phyloP scores from a whole-genome alignment of 2,329 filamentous ascomycete genomes.

The Ophiobolus disseminans region DNA sequence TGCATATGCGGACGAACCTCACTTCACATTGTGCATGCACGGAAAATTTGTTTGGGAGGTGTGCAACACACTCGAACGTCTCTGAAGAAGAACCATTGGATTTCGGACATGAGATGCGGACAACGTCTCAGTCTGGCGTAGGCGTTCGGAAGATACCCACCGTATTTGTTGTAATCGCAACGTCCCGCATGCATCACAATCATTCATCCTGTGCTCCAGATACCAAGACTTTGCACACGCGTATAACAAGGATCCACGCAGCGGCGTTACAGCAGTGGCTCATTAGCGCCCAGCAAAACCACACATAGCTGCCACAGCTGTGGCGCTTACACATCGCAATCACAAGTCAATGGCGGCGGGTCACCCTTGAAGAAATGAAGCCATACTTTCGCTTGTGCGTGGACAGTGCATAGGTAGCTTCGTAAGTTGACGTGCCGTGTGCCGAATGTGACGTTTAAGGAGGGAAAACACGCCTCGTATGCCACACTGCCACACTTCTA shows the following conservation, averaged over 20 bases:
- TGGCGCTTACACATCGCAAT: conserved; percentile 12
- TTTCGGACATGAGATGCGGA: too few species aligned
- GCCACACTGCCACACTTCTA: conserved; percentile 15
- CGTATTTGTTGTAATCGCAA: too few species aligned
- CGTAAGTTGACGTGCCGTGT: too few species aligned
- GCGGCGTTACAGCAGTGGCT: conserved; percentile 19
- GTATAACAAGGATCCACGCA: conserved; percentile 17
- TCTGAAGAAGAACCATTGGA: too few species aligned
- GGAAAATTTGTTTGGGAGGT: too few species aligned
- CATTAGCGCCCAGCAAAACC: conserved; percentile 9
- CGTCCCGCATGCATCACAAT: too few species aligned
- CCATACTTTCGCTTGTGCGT: too few species aligned
- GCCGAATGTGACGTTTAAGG: background rate
- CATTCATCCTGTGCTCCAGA: background rate
- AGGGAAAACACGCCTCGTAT: too few species aligned
- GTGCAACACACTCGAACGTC: too few species aligned
- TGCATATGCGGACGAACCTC: conserved; percentile 11
- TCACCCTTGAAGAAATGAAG: too few species aligned
- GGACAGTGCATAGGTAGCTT: background rate
- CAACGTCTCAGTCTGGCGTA: too few species aligned
- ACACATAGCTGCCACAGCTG: conserved; percentile 19
- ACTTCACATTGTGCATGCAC: conserved; percentile 9
- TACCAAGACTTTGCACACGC: conserved; percentile 29
- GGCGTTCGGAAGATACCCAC: too few species aligned
- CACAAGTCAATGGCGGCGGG: background rate